Percentiles rank a stretch among this genome's conserved stretches.
Conservation (phyloP, 768 basidiomycete species). For the Leucogyrophana mollusca region DNA sequence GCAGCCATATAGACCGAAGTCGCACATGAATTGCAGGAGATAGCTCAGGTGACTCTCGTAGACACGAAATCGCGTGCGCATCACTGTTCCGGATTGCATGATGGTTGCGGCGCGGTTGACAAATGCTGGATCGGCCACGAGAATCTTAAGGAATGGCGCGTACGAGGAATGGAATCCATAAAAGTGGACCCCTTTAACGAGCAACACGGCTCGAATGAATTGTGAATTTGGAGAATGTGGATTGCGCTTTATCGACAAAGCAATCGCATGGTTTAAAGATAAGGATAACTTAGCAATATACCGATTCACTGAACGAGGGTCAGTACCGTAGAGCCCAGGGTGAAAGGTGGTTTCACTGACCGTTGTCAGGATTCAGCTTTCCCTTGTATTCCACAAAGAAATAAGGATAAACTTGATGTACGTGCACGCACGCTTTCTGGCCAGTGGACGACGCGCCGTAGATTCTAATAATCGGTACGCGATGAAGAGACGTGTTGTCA, state of each 20-base stretch:
- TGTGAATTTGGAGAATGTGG: conserved; percentile 56
- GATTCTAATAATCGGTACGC: conserved; percentile 81
- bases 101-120: conserved; percentile 72
- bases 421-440: conserved; percentile 79
- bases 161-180: conserved; percentile 91
- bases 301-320: conserved; percentile 54
- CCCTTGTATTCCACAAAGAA: conserved; percentile 84
- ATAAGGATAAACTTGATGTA: conserved; percentile 95
- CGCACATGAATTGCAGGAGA: conserved; percentile 88
- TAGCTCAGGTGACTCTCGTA: conserved; percentile 92
- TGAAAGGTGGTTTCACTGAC: conserved; percentile 38
- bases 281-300: conserved; percentile 68
- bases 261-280: conserved; percentile 85
- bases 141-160: conserved; percentile 86
- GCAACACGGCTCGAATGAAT: conserved; percentile 71
- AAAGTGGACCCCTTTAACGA: conserved; percentile 94
- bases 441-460: conserved; percentile 81
- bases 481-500: conserved; percentile 59
- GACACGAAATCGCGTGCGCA: conserved; percentile 73
- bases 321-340: not conserved
- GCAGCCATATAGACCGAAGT: conserved; percentile 94
- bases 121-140: conserved; percentile 67
- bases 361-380: conserved; percentile 58
- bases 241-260: conserved; percentile 74
- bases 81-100: conserved; percentile 78